Evolutionary conservation across 345 rosid species (phyloP).

Genomic region (Rhizophora apiculata): DNA sequence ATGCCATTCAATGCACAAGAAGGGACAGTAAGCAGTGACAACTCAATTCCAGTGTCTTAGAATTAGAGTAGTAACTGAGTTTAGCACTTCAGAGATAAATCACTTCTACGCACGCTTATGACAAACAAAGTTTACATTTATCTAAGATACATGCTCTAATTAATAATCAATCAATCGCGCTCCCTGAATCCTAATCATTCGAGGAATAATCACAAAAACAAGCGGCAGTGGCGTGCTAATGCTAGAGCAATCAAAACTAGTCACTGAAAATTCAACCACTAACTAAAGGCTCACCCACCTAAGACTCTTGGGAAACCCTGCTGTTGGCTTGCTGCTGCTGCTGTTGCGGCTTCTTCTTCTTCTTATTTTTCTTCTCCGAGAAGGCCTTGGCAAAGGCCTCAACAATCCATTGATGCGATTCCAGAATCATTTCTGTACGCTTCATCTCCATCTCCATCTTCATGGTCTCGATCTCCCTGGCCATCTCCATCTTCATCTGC

Average conservation of each 20-base stretch:
- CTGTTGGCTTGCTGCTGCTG: constrained; percentile 33
- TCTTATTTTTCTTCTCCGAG: constrained; percentile 48
- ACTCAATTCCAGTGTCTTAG: background rate
- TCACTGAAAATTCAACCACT: background rate
- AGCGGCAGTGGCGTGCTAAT: no score
- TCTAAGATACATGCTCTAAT: background rate
- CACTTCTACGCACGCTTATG: background rate
- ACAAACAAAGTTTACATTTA: background rate
- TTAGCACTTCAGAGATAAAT: background rate
- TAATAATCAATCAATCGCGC: background rate
- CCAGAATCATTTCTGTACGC: constrained; percentile 78
- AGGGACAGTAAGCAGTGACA: no score
- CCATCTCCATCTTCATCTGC: constrained; percentile 91
- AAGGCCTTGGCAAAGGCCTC: constrained; percentile 68
- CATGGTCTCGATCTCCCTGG: constrained; percentile 74
- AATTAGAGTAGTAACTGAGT: background rate
- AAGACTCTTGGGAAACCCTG: constrained; percentile 3
- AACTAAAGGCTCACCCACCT: background rate
- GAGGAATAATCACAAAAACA: no score
- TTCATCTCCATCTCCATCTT: constrained; percentile 94
- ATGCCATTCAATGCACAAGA: background rate
- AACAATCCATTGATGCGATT: constrained; percentile 75
- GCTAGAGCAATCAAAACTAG: no score
- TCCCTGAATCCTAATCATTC: background rate
- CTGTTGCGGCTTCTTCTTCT: constrained; percentile 33